A percentile compares a stretch with the other conserved stretches of the same genome.
Evolutionary conservation across 352 stramenopile genomes (phyloP).

Genomic region (Peronospora belbahrii): DNA sequence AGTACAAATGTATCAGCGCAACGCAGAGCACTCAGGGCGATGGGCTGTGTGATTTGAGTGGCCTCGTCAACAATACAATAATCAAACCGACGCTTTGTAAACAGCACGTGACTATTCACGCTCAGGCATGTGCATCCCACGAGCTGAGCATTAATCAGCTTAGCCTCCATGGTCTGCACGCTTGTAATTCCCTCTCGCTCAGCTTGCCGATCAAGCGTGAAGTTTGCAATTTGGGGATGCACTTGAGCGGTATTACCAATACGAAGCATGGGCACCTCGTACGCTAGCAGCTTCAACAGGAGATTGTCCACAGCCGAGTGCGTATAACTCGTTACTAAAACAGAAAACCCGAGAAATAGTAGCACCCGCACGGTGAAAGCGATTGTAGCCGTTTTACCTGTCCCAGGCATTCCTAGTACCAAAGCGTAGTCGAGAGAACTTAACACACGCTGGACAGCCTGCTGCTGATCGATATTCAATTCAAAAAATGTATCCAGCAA

Average conservation of each 20-base stretch:
- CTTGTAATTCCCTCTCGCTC: constrained; percentile 25
- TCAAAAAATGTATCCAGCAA: constrained; percentile 46
- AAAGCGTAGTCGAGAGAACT: constrained; percentile 91
- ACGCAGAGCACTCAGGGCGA: constrained; percentile 89
- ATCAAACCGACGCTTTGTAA: constrained; percentile 89
- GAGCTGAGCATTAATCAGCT: constrained; percentile 42
- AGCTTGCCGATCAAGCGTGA: constrained; percentile 39
- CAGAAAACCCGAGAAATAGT: constrained; percentile 85
- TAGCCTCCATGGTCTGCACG: constrained; percentile 39
- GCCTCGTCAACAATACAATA: constrained; percentile 98
- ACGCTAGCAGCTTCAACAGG: constrained; percentile 87
- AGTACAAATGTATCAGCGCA: constrained; percentile 93
- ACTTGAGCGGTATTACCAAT: constrained; percentile 70
- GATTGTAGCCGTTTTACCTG: constrained; percentile 95
- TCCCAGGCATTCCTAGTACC: constrained; percentile 92
- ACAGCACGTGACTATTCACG: constrained; percentile 69
- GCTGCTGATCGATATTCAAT: constrained; percentile 76
- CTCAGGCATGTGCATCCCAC: constrained; percentile 74
- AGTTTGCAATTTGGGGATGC: constrained; percentile 52
- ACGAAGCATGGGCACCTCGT: constrained; percentile 60
- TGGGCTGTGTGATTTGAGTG: constrained; percentile 95
- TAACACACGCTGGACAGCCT: constrained; percentile 63
- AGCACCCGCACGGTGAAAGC: constrained; percentile 90
- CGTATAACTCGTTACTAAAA: constrained; percentile 96
- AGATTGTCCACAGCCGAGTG: constrained; percentile 98